These are phyloP conservation scores for Fusarium guadeloupense DNA, from an alignment of 2,329 filamentous ascomycete species.

Conservation along the genomic window DNA sequence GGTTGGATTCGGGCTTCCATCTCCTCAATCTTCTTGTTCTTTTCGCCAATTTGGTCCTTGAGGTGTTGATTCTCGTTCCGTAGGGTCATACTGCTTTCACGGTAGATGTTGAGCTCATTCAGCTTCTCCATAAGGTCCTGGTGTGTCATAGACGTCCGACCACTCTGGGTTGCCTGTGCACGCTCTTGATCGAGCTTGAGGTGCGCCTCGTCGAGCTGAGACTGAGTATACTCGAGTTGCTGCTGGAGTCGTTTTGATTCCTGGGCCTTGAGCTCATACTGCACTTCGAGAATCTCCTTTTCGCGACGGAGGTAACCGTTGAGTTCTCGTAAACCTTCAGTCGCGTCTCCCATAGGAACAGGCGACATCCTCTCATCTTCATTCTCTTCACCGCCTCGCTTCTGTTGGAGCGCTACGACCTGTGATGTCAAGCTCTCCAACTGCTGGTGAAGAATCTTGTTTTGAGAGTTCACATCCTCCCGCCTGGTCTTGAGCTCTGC, in stretches of 20 bases:
- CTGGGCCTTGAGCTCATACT: conserved; percentile 87
- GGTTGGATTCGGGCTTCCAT: conserved; percentile 81
- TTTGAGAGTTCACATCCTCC: conserved; percentile 87
- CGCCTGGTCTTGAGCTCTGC: conserved; percentile 79
- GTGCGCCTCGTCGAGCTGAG: conserved; percentile 87
- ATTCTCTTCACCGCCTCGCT: conserved; percentile 64
- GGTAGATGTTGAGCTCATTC: conserved; percentile 93
- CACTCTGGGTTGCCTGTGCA: conserved; percentile 75
- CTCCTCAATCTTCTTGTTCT: conserved; percentile 77
- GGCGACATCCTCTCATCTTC: conserved; percentile 63
- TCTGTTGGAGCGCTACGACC: conserved; percentile 81
- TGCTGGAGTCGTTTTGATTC: conserved; percentile 90
- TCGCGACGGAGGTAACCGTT: conserved; percentile 92
- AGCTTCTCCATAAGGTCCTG: conserved; percentile 94
- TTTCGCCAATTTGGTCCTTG: conserved; percentile 78
- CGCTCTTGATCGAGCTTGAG: conserved; percentile 93
- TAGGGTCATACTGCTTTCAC: conserved; percentile 91
- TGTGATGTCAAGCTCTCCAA: conserved; percentile 84
- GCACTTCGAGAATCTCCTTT: conserved; percentile 98
- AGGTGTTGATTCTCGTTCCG: conserved; percentile 86
- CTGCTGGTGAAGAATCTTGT: conserved; percentile 88
- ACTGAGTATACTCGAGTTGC: conserved; percentile 86
- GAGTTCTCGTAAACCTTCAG: conserved; percentile 86
- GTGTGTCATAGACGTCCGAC: conserved; percentile 79
- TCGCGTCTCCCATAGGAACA: conserved; percentile 64